Percentiles rank a stretch among this genome's conserved stretches.
These are phyloP conservation scores for Jatropha podagrica DNA, from an alignment of 441 rosid species.

Conservation along the genomic window DNA sequence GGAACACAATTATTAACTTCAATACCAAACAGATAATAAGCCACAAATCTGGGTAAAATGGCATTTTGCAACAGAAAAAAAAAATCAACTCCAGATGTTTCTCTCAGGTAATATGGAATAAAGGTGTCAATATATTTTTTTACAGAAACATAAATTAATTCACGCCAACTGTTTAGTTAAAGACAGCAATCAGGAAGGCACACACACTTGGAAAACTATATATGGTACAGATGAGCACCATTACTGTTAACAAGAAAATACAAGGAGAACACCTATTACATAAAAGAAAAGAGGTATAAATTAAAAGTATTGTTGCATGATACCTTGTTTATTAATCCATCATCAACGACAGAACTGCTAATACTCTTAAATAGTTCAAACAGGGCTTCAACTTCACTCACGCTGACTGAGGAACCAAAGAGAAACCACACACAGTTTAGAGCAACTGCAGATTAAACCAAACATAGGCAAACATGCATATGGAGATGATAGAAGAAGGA, in stretches of 20 bases:
- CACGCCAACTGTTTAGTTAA: background rate
- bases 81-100: background rate
- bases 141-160: background rate
- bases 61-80: background rate
- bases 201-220: background rate
- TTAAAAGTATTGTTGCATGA: background rate
- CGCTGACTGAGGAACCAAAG: conserved; percentile 66
- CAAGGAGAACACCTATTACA: conserved; percentile 7
- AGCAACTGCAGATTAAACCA: background rate
- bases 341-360: conserved; percentile 92
- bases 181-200: background rate
- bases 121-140: background rate
- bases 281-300: conserved; percentile 14
- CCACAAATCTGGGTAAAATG: background rate
- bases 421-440: conserved; percentile 1
- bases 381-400: conserved; percentile 97
- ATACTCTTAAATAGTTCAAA: conserved; percentile 94
- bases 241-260: background rate
- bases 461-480: background rate
- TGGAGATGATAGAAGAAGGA: background rate
- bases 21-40: background rate
- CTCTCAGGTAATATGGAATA: background rate
- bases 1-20: background rate
- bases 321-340: conserved; percentile 96
- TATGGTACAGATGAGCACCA: background rate